Evolutionary conservation across 192 early-diverging fungal genomes (phyloP), one percentile per base, ranked within the genome.

Genomic region (Dispira parvispora): DNA sequence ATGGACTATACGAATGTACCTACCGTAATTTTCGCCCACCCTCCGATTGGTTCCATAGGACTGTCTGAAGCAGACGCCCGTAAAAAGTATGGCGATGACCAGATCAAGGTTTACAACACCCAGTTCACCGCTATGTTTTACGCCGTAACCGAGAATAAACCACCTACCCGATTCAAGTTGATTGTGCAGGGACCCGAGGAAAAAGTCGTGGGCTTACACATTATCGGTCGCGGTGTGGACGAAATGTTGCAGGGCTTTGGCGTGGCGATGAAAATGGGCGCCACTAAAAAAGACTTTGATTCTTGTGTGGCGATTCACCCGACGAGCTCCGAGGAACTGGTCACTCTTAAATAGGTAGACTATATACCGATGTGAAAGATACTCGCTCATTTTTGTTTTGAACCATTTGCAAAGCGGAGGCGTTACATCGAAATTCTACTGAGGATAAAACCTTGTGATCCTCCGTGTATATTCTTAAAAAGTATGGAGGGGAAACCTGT

Each of bases 251-350:
- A 98, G 80, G 94, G 96, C 42, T 96, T 99, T 72, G 84, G 88
- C 47, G 92, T 99, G 42, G 96, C 96, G 21, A 71, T 98, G 58
- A 91, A 92, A 74, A 96, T 98, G 96, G 96, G 94, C 21, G 95
- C 95, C n/a, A 96, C 90, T 53, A 98, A 98, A 75, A 82, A 75
- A n/a, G 90, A 98, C 70, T 91, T 99, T 77, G 96, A 96, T 71
- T 82, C 63, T 70, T 89, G 87, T 46, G 92, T 99, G 47, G 96
- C 96, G 21, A 94, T 96, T 65, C 96, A 98, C 73, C 96, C 96
- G 32, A 96, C 93, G 20, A 91, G 91, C 64, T 84, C 82, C 14
- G 96, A 98, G 67, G 96, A 98, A 76, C 69, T 98, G 62, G 95
- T 98, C 52, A 94, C 75, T 27, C 65, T 77, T 69, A 65, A 66